Percentiles rank a stretch among this genome's conserved stretches.
phyloP scores from a whole-genome alignment of 768 basidiomycete genomes.

The Phaeolepiota aurea region DNA sequence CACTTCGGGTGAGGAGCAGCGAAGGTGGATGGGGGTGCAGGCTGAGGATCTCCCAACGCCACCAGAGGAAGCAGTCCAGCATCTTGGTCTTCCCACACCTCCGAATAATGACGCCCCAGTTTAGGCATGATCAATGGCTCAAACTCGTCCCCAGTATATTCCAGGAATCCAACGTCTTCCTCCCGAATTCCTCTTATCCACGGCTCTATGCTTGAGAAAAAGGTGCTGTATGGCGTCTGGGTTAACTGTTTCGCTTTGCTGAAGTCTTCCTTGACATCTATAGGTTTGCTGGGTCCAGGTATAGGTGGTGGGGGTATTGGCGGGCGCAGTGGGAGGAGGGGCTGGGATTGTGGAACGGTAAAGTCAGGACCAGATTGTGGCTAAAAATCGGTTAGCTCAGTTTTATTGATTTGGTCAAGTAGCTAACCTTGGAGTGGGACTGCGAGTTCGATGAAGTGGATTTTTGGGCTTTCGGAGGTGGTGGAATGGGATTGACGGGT shows the following conservation, averaged over 20 bases:
- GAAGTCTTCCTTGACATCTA: constrained; percentile 83
- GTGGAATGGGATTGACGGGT: constrained; percentile 30
- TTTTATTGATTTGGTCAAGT: background rate
- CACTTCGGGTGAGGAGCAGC: constrained; percentile 58
- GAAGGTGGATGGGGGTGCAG: constrained; percentile 28
- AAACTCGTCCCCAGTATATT: constrained; percentile 84
- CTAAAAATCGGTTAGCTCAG: constrained; percentile 11
- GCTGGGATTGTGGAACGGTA: constrained; percentile 36
- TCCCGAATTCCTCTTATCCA: constrained; percentile 87
- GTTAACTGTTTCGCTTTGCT: constrained; percentile 72
- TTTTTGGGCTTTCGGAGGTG: constrained; percentile 50
- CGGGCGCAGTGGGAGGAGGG: constrained; percentile 54
- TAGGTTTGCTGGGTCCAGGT: constrained; percentile 79
- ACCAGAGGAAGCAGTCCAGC: constrained; percentile 27
- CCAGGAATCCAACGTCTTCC: constrained; percentile 92
- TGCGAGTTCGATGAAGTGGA: constrained; percentile 31
- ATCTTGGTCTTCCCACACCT: constrained; percentile 94
- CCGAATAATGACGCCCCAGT: constrained; percentile 79
- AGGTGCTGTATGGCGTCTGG: constrained; percentile 67
- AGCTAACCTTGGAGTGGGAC: constrained; percentile 44
- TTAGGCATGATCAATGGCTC: constrained; percentile 84
- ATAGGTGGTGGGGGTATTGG: constrained; percentile 53
- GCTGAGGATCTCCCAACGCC: constrained; percentile 18
- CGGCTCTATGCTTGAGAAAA: constrained; percentile 83
- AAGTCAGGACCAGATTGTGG: constrained; percentile 49